Conservation (phyloP, 2,329 filamentous ascomycete genomes). For the Diaporthe helianthi region DNA sequence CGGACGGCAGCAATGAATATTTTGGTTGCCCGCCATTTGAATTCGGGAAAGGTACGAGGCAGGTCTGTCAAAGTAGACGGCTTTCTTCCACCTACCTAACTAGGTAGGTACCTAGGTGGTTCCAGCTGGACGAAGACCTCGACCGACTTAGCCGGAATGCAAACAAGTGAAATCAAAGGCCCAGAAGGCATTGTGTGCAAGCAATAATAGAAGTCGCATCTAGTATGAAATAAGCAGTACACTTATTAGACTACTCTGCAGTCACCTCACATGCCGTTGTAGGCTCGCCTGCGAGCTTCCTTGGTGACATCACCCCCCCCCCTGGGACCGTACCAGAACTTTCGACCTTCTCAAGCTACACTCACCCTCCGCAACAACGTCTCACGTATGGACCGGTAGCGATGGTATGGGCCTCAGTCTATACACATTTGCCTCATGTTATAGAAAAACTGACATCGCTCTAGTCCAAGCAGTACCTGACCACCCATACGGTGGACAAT, state of each 20-base stretch:
- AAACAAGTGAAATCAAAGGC: background rate
- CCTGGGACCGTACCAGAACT: conserved; percentile 31
- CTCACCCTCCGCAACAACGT: conserved; percentile 32
- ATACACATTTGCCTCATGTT: background rate
- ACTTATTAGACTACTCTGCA: background rate
- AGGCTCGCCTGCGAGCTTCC: conserved; percentile 4
- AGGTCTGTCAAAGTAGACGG: background rate
- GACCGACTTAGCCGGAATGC: background rate
- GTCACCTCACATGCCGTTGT: background rate
- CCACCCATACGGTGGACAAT: conserved; percentile 87
- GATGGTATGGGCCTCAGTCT: conserved; percentile 45
- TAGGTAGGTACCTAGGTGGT: too few species aligned
- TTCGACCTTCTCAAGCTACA: conserved; percentile 34
- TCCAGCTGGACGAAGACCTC: background rate
- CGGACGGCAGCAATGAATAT: background rate
- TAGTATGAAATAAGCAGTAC: background rate
- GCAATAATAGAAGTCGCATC: background rate
- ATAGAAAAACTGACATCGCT: conserved; percentile 31
- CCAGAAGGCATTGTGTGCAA: background rate
- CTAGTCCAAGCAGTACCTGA: conserved; percentile 98
- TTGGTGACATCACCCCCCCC: conserved; percentile 34
- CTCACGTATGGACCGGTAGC: conserved; percentile 46
- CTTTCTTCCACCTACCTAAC: background rate
- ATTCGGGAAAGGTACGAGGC: background rate
- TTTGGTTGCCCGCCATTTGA: background rate